These are phyloP conservation scores for Adansonia digitata DNA, from an alignment of 345 rosid species.

Conservation along the genomic window DNA sequence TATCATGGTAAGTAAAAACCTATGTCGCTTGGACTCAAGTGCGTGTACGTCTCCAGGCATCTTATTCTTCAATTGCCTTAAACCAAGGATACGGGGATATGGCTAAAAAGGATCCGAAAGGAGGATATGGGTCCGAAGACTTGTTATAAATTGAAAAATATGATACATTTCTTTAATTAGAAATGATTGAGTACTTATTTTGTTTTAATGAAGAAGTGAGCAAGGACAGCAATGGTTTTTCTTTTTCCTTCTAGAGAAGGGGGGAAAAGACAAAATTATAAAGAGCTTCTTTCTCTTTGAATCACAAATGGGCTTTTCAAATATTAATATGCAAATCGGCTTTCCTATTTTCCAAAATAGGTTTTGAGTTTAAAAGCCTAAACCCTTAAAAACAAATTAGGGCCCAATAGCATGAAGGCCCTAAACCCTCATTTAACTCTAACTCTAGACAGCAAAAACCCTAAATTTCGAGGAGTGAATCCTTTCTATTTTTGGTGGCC, in stretches of 20 bases:
- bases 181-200: background rate
- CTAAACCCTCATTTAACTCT: background rate
- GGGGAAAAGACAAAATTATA: background rate
- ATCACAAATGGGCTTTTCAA: background rate
- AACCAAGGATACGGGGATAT: background rate
- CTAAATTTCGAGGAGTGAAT: background rate
- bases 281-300: background rate
- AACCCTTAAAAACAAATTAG: background rate
- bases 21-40: background rate
- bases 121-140: background rate
- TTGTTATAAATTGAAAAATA: conserved; percentile 1
- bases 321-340: background rate
- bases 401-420: background rate
- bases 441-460: background rate
- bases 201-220: background rate
- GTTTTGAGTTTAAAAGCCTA: background rate
- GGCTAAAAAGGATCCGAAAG: background rate
- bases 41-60: background rate
- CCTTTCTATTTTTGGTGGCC: background rate
- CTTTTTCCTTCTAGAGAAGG: background rate
- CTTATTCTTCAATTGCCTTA: background rate
- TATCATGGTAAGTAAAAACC: background rate
- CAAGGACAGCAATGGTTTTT: background rate
- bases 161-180: background rate
- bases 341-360: background rate